Percentiles rank a stretch among this genome's conserved stretches.
Evolutionary conservation across 2,329 filamentous ascomycete species (phyloP).

Genomic region (Pyrenochaeta sp.): DNA sequence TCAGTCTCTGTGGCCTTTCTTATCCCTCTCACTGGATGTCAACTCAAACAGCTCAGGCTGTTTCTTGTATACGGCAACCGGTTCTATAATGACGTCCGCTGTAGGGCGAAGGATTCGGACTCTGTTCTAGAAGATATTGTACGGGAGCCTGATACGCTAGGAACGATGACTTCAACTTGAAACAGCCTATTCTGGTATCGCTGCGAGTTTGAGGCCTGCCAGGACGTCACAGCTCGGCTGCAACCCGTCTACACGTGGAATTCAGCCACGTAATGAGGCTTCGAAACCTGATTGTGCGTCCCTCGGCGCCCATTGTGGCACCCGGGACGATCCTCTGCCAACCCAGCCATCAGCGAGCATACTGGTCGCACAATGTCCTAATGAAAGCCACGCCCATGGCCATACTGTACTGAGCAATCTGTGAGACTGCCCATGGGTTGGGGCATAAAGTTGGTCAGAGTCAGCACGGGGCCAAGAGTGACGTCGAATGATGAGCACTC

Average conservation of each 20-base stretch:
- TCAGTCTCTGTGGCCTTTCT: no score
- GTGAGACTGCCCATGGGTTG: slow-evolving; percentile 13
- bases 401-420: slow-evolving; percentile 13
- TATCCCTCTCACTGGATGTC: no score
- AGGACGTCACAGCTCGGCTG: slow-evolving; percentile 18
- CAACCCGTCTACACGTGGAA: slow-evolving; percentile 18
- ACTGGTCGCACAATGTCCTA: neutral
- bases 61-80: neutral
- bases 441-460: slow-evolving; percentile 8
- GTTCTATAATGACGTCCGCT: neutral
- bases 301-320: slow-evolving; percentile 11
- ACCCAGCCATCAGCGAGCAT: slow-evolving; percentile 7
- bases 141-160: slow-evolving; percentile 11
- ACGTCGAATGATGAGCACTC: slow-evolving; percentile 9
- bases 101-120: neutral
- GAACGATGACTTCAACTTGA: slow-evolving; percentile 7
- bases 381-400: slow-evolving; percentile 5
- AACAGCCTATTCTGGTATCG: slow-evolving; percentile 3
- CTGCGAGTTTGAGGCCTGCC: slow-evolving; percentile 8
- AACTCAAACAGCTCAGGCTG: neutral
- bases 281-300: slow-evolving; percentile 21
- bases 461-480: slow-evolving; percentile 14
- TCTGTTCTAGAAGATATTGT: slow-evolving; percentile 16
- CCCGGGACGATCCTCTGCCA: slow-evolving; percentile 12
- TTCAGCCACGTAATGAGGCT: slow-evolving; percentile 32